Percentiles rank a stretch among this genome's conserved stretches.
Evolutionary conservation across 495 filamentous ascomycete species (phyloP).

Genomic region (Podospora pseudoanserina): DNA sequence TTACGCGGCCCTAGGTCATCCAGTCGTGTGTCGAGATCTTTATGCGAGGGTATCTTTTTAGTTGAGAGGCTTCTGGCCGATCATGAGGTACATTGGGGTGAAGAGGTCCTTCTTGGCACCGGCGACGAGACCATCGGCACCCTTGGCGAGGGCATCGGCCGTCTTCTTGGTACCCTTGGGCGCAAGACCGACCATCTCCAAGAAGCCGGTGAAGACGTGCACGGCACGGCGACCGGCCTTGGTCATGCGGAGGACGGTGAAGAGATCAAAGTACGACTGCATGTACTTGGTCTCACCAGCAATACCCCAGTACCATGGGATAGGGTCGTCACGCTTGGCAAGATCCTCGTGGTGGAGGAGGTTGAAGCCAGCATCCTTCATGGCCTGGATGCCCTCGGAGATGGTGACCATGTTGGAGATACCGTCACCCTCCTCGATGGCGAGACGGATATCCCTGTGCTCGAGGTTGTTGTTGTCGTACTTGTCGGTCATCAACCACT

Average conservation of each 20-base stretch:
- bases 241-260: slow-evolving; percentile 89
- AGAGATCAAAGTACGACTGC: slow-evolving; percentile 70
- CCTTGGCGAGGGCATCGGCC: slow-evolving; percentile 78
- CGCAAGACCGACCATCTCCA: slow-evolving; percentile 73
- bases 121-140: slow-evolving; percentile 82
- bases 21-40: slow-evolving; percentile 9
- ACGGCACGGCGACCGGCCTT: slow-evolving; percentile 70
- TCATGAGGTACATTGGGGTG: slow-evolving; percentile 99
- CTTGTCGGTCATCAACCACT: slow-evolving; percentile 97
- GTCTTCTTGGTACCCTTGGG: slow-evolving; percentile 92
- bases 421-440: slow-evolving; percentile 94
- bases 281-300: slow-evolving; percentile 77
- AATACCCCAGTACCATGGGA: slow-evolving; percentile 96
- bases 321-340: slow-evolving; percentile 69
- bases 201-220: slow-evolving; percentile 73
- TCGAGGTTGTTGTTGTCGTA: slow-evolving; percentile 87
- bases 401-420: slow-evolving; percentile 98
- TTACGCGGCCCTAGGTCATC: slow-evolving; percentile 18
- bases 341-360: slow-evolving; percentile 86
- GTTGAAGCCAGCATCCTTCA: slow-evolving; percentile 86
- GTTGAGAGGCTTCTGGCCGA: slow-evolving; percentile 77
- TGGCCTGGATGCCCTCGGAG: slow-evolving; percentile 75
- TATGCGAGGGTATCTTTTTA: slow-evolving; percentile 18
- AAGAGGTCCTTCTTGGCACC: slow-evolving; percentile 92
- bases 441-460: slow-evolving; percentile 87